A percentile compares a stretch with the other conserved stretches of the same genome.
These are phyloP conservation scores for Pleurotus eryngii DNA, from an alignment of 768 basidiomycete species.

Conservation along the genomic window DNA sequence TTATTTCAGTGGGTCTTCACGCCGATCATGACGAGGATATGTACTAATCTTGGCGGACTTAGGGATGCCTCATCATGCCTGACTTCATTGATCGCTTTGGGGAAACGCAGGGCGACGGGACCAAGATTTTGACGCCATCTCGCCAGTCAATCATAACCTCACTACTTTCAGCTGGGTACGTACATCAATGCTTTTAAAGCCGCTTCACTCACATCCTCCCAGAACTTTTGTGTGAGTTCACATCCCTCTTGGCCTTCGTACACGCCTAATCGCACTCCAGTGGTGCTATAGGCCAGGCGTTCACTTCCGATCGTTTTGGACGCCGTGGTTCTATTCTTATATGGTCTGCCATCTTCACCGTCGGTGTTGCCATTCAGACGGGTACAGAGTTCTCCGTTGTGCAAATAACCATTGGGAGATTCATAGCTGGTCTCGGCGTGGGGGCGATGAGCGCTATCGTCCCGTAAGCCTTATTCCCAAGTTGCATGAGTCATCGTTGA, in stretches of 20 bases:
- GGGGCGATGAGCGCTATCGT: slow-evolving; percentile 39
- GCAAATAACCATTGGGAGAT: slow-evolving; percentile 72
- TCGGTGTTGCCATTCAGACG: slow-evolving; percentile 68
- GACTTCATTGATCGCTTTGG: slow-evolving; percentile 75
- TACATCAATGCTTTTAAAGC: background rate
- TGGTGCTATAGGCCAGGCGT: slow-evolving; percentile 66
- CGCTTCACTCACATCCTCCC: background rate
- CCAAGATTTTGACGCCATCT: slow-evolving; percentile 50
- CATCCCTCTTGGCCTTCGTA: background rate
- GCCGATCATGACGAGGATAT: background rate
- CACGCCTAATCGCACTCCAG: slow-evolving; percentile 22
- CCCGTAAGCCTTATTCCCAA: slow-evolving; percentile 28
- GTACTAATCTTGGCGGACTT: background rate
- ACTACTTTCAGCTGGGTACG: slow-evolving; percentile 70
- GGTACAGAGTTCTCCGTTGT: slow-evolving; percentile 54
- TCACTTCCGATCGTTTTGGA: slow-evolving; percentile 72
- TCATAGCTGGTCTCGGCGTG: slow-evolving; percentile 50
- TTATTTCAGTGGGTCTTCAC: slow-evolving; percentile 38
- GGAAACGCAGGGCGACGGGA: slow-evolving; percentile 41
- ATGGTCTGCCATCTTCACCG: slow-evolving; percentile 72
- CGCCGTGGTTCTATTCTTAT: slow-evolving; percentile 71
- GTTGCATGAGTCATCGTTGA: slow-evolving; percentile 5
- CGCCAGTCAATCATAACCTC: slow-evolving; percentile 79
- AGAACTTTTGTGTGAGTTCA: slow-evolving; percentile 51
- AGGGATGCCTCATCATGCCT: slow-evolving; percentile 80